These are phyloP conservation scores for Kodamaea laetipori DNA, from an alignment of 805 yeast species.

Conservation along the genomic window DNA sequence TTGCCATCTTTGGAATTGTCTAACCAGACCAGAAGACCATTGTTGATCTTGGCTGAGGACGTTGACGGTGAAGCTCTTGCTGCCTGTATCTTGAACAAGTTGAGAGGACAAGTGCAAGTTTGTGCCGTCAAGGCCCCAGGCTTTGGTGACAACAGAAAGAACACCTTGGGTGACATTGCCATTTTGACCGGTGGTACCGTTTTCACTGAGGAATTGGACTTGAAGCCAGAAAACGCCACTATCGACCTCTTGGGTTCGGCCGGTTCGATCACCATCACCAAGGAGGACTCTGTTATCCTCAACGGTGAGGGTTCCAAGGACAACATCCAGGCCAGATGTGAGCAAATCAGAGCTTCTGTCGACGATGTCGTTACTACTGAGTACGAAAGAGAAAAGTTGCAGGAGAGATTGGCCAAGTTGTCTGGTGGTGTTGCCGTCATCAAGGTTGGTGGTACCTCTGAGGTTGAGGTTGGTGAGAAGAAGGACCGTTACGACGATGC, in stretches of 20 bases:
- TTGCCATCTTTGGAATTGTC: constrained; percentile 92
- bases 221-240: constrained; percentile 94
- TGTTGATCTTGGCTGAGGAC: constrained; percentile 92
- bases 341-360: constrained; percentile 84
- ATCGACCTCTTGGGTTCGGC: constrained; percentile 86
- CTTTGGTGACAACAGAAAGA: constrained; percentile 97
- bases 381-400: constrained; percentile 95
- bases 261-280: constrained; percentile 88
- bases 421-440: constrained; percentile 98
- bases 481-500: constrained; percentile 99
- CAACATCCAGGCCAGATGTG: constrained; percentile 80
- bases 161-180: constrained; percentile 93
- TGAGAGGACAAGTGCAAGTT: constrained; percentile 97
- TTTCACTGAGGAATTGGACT: constrained; percentile 89
- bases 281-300: constrained; percentile 91
- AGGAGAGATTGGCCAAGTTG: constrained; percentile 94
- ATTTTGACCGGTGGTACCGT: constrained; percentile 92
- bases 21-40: constrained; percentile 89
- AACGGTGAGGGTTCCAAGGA: constrained; percentile 92
- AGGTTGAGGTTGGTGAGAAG: constrained; percentile 98
- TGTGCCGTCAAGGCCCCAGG: constrained; percentile 99
- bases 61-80: constrained; percentile 98
- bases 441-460: constrained; percentile 96
- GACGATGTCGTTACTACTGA: constrained; percentile 76
- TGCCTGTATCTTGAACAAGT: constrained; percentile 94